Evolutionary conservation across 1,284 basidiomycete genomes (phyloP).

Genomic region (Trichosporon asahii): DNA sequence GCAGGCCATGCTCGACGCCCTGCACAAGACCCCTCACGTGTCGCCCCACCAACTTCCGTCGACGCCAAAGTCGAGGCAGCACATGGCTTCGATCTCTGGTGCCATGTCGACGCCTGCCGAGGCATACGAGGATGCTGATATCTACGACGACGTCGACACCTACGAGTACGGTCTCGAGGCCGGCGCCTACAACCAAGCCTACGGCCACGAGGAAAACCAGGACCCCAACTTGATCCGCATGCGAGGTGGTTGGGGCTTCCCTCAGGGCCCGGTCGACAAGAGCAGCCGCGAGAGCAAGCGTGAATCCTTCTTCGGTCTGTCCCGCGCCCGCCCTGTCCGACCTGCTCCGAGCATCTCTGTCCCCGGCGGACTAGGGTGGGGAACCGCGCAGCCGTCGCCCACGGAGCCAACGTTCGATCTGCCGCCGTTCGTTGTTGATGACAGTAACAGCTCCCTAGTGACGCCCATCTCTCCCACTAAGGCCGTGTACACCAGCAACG

Average conservation of each 20-base stretch:
- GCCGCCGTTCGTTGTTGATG: slow-evolving; percentile 27
- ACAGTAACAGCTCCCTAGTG: slow-evolving; percentile 19
- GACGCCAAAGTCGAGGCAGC: slow-evolving; percentile 23
- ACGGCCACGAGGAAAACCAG: slow-evolving; percentile 3
- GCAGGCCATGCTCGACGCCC: slow-evolving; percentile 22
- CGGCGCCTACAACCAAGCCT: background rate
- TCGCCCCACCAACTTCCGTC: slow-evolving; percentile 18
- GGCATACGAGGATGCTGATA: slow-evolving; percentile 18
- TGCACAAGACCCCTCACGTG: slow-evolving; percentile 18
- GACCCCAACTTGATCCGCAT: slow-evolving; percentile 36
- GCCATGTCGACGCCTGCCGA: slow-evolving; percentile 15
- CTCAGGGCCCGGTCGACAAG: slow-evolving; percentile 24
- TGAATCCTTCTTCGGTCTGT: slow-evolving; percentile 49
- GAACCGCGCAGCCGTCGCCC: slow-evolving; percentile 5
- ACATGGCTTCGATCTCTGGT: slow-evolving; percentile 1
- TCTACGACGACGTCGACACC: slow-evolving; percentile 17
- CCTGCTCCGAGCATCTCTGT: slow-evolving; percentile 14
- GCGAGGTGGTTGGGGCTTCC: slow-evolving; percentile 42
- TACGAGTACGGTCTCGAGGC: slow-evolving; percentile 12
- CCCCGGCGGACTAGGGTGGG: slow-evolving; percentile 11
- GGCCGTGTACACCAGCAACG: background rate
- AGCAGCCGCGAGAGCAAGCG: slow-evolving; percentile 29
- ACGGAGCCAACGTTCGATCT: slow-evolving; percentile 20
- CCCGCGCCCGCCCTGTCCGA: slow-evolving; percentile 25
- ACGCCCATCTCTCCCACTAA: slow-evolving; percentile 20